Conservation (phyloP, 108 stramenopile genomes). For the Pseudonitzschia multiseries region DNA sequence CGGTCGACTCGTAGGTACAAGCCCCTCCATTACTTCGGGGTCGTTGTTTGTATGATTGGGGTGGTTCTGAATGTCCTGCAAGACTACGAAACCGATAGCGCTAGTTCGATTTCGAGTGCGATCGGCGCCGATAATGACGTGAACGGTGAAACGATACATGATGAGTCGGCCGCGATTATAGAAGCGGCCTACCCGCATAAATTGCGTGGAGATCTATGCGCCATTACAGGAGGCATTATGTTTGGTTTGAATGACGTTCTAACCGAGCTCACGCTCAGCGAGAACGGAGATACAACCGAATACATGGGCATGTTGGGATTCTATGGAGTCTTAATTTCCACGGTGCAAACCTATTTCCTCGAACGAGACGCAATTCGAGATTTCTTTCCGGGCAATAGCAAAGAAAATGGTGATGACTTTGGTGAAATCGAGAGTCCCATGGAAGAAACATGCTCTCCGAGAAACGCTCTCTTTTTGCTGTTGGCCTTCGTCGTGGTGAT, state of each 20-base stretch:
- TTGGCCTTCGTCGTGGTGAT: conserved; percentile 54
- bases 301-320: conserved; percentile 86
- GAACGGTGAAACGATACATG: conserved; percentile 3
- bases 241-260: conserved; percentile 89
- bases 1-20: conserved; percentile 51
- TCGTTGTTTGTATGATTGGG: conserved; percentile 79
- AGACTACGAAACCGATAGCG: conserved; percentile 67
- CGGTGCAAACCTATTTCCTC: conserved; percentile 58
- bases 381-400: conserved; percentile 37
- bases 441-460: conserved; percentile 36
- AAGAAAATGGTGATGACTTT: background rate
- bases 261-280: conserved; percentile 64
- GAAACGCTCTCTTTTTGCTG: conserved; percentile 36
- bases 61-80: conserved; percentile 72
- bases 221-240: conserved; percentile 82
- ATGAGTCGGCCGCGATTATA: background rate
- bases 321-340: conserved; percentile 72
- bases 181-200: conserved; percentile 60
- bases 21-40: conserved; percentile 73
- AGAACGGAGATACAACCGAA: conserved; percentile 52
- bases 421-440: background rate
- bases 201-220: conserved; percentile 82
- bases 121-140: background rate
- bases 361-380: conserved; percentile 59
- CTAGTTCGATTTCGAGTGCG: background rate